These are phyloP conservation scores for Sporothrix brasiliensis DNA, from an alignment of 2,329 filamentous ascomycete species.

Conservation along the genomic window DNA sequence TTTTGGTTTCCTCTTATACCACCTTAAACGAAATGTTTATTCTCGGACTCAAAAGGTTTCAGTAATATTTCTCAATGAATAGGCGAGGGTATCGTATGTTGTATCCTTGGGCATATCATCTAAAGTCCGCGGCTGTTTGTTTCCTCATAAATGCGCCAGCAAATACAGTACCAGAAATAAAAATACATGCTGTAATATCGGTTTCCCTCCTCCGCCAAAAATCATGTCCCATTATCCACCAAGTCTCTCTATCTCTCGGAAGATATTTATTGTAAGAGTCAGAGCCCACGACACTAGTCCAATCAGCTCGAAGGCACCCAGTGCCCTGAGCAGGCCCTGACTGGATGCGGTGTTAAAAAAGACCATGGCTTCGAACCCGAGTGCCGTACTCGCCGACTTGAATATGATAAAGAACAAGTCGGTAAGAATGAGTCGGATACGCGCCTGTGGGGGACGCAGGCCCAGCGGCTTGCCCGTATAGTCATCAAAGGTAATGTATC, in stretches of 20 bases:
- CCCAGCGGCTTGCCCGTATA: constrained; percentile 93
- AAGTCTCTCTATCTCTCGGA: constrained; percentile 38
- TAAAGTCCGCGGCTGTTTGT: background rate
- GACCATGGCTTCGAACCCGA: constrained; percentile 53
- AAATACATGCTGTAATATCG: background rate
- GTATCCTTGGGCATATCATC: background rate
- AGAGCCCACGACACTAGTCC: constrained; percentile 38
- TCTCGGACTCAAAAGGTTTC: background rate
- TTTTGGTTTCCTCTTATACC: background rate
- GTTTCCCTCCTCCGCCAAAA: background rate
- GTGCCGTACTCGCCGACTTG: constrained; percentile 86
- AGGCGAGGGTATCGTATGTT: constrained; percentile 12
- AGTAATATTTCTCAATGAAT: background rate
- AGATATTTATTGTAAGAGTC: constrained; percentile 39
- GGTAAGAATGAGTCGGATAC: constrained; percentile 85
- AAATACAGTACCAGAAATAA: background rate
- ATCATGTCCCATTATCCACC: constrained; percentile 29
- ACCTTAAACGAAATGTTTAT: background rate
- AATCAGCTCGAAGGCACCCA: constrained; percentile 38
- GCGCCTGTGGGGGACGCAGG: constrained; percentile 77
- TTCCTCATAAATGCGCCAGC: background rate
- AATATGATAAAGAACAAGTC: constrained; percentile 98
- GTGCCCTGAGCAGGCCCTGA: constrained; percentile 33
- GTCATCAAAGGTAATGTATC: constrained; percentile 95
- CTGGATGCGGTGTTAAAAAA: constrained; percentile 33